Evolutionary conservation across 139 green algal genomes (phyloP).

Genomic region (Chlamydomonas asymmetrica): DNA sequence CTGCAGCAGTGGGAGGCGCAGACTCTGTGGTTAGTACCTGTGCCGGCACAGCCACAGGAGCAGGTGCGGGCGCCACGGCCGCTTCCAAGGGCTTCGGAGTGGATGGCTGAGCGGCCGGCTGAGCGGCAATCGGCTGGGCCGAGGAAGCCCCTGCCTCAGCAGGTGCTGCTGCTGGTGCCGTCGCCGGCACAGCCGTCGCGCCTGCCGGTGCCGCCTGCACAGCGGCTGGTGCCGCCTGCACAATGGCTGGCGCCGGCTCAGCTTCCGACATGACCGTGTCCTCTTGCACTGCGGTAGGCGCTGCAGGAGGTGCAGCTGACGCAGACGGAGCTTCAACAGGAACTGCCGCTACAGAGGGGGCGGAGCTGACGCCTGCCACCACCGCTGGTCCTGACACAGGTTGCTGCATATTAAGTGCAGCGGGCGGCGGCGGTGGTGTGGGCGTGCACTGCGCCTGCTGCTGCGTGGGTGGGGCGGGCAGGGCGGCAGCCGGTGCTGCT

Average conservation of each 20-base stretch:
- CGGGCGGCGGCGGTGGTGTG: neutral
- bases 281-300: neutral
- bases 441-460: neutral
- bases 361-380: neutral
- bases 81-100: no score
- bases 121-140: neutral
- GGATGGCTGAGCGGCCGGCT: no score
- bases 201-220: neutral
- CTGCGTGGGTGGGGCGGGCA: neutral
- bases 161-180: neutral
- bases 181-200: neutral
- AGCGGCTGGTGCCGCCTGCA: neutral
- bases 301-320: neutral
- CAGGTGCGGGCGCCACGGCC: no score
- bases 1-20: no score
- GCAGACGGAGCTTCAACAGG: neutral
- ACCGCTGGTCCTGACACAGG: no score
- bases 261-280: neutral
- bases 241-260: neutral
- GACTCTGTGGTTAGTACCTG: no score
- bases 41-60: no score
- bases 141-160: neutral
- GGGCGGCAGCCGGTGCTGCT: neutral
- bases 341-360: neutral
- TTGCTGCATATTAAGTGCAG: neutral